Conservation (phyloP, 2,329 filamentous ascomycete species). For the Triangularia verruculosa region DNA sequence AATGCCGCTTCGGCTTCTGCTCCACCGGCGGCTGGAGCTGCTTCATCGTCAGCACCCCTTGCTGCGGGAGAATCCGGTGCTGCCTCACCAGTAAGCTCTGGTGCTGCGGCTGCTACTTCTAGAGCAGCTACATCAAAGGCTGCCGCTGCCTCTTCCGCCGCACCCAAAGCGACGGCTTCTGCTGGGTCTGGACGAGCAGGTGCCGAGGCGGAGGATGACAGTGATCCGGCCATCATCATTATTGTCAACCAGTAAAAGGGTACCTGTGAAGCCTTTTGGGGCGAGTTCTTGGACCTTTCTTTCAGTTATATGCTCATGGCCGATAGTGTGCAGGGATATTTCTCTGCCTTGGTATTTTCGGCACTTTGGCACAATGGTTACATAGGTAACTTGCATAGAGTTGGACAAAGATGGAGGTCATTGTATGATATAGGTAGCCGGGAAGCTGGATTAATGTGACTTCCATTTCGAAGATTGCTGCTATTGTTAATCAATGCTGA, state of each 20-base stretch:
- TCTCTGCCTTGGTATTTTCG: neutral
- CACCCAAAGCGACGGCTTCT: neutral
- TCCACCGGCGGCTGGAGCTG: too few species aligned
- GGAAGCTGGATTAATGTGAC: neutral
- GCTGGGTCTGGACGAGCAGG: neutral
- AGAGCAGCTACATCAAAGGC: neutral
- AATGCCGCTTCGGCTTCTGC: neutral
- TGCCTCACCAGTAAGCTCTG: neutral
- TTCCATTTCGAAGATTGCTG: neutral
- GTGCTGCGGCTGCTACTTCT: neutral
- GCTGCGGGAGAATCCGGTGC: neutral
- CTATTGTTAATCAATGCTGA: neutral
- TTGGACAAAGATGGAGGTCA: neutral
- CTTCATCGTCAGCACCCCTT: neutral
- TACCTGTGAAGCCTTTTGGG: too few species aligned
- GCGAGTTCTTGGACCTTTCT: too few species aligned
- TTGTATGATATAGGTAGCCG: neutral
- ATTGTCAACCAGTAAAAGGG: too few species aligned
- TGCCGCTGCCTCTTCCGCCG: neutral
- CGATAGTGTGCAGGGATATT: too few species aligned
- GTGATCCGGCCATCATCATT: too few species aligned
- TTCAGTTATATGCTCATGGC: too few species aligned
- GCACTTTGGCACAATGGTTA: neutral
- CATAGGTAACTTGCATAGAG: neutral
- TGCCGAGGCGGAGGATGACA: neutral